Percentiles rank a stretch among this genome's conserved stretches.
Conservation (phyloP, 495 filamentous ascomycete genomes). For the Hypoxylon perforatum region DNA sequence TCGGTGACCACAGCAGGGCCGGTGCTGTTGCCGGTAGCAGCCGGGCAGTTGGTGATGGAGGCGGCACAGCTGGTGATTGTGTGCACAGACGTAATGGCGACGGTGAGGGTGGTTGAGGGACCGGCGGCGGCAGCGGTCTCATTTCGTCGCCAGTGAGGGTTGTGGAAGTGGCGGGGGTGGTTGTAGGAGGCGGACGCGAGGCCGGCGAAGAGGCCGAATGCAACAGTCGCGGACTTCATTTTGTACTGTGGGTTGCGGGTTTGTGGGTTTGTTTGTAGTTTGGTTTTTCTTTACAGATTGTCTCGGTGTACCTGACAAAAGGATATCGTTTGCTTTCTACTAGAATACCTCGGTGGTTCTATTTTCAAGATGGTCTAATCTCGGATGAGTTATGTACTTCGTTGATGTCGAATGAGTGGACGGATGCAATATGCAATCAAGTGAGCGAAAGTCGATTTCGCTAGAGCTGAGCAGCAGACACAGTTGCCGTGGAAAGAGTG, state of each 20-base stretch:
- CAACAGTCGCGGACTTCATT: constrained; percentile 59
- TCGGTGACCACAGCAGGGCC: constrained; percentile 57
- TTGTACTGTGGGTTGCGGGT: constrained; percentile 40
- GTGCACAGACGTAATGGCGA: constrained; percentile 66
- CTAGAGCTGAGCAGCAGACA: constrained; percentile 54
- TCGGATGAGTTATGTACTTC: constrained; percentile 44
- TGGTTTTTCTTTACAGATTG: too few species aligned
- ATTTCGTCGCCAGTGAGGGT: constrained; percentile 52
- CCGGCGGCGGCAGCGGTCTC: constrained; percentile 41
- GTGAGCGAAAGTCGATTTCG: constrained; percentile 63
- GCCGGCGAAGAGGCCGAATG: constrained; percentile 58
- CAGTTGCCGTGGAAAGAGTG: constrained; percentile 51
- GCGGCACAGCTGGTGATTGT: constrained; percentile 72
- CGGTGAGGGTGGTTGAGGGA: constrained; percentile 57
- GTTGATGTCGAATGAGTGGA: constrained; percentile 47
- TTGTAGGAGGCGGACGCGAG: constrained; percentile 52
- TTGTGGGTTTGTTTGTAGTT: constrained; percentile 13
- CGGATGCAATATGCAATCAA: constrained; percentile 48
- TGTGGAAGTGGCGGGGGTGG: constrained; percentile 54
- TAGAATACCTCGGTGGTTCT: constrained; percentile 25
- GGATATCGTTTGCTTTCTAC: constrained; percentile 26
- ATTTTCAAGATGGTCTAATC: constrained; percentile 44
- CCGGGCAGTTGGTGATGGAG: constrained; percentile 73
- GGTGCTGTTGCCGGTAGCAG: constrained; percentile 51
- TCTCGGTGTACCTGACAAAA: constrained; percentile 29